Base-by-base conservation (phyloP, 345 rosid species). In the Euphorbia tirucalli region DNA sequence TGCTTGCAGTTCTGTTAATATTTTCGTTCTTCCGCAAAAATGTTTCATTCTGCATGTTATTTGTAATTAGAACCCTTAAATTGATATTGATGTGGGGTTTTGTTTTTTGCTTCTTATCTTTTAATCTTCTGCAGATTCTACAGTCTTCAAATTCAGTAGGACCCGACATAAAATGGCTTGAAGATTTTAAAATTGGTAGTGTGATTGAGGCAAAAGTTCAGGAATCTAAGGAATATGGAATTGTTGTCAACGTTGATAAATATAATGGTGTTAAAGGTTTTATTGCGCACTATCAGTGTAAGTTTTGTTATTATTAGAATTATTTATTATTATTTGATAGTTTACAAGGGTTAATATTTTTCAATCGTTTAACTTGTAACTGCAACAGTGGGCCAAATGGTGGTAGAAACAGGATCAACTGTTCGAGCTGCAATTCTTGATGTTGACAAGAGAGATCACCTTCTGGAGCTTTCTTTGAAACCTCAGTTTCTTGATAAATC, bases 391-490 rank as follows among this genome's bases (percentile, higher is more conserved):
- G 93, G 83, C 73, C 93, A 93, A 78, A 71, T 76, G 22, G 74
- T 75, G n/a, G 73, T 75, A 54, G 84, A 82, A 78, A 73, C 70
- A 30, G 97, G 97, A 55, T 89, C 92, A 35, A 73, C 69, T 76
- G 79, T 95, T 85, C 85, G 44, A 62, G 97, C 92, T 69, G 88
- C 72, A 31, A 93, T 95, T 82, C 93, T 95, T 41, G 99, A 92
- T 78, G 81, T 92, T 79, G 82, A 91, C 72, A 90, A 80, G 88
- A 80, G 85, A 61, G 99, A 90, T 75, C 82, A 75, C 75, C 91
- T 95, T 71, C 87, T 92, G 75, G 98, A 94, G 81, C 84, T 94
- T 79, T 90, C 98, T 71, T 78, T 92, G 65, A 92, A 89, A 79
- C 88, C 82, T 27, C 91, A 88, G 81, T 86, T 95, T 66, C 73